These are phyloP conservation scores for Stephania japonica DNA, from an alignment of 164 flowering plant species.

Conservation along the genomic window DNA sequence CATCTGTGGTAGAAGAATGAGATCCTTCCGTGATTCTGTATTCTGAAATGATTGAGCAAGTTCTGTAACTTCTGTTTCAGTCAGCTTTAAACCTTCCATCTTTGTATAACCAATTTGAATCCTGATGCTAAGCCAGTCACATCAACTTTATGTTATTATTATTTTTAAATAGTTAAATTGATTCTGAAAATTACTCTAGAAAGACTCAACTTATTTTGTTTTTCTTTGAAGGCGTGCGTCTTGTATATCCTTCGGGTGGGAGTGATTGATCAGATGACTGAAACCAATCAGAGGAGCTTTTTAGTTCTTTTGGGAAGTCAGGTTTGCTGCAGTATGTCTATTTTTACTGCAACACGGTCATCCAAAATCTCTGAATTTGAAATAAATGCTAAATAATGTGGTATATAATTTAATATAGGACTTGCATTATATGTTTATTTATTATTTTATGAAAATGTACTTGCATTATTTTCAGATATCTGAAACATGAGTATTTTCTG, in stretches of 20 bases:
- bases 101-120: background rate
- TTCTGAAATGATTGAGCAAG: background rate
- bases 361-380: background rate
- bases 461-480: too few relatives aligned
- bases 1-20: background rate
- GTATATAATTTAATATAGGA: too few relatives aligned
- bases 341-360: background rate
- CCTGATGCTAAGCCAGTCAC: background rate
- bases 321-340: constrained; percentile 33
- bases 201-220: background rate
- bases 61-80: background rate
- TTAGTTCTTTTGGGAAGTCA: constrained; percentile 74
- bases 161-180: background rate
- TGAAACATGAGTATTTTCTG: too few relatives aligned
- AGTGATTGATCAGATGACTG: constrained; percentile 87
- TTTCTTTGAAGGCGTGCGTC: constrained; percentile 81
- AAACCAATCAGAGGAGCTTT: constrained; percentile 80
- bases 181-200: background rate
- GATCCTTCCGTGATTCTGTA: background rate
- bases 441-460: background rate
- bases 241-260: constrained; percentile 89
- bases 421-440: background rate
- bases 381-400: too few relatives aligned
- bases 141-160: background rate
- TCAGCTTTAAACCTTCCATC: background rate